Base-by-base conservation (phyloP, 1,284 basidiomycete genomes). In the Apiotrichum domesticum region DNA sequence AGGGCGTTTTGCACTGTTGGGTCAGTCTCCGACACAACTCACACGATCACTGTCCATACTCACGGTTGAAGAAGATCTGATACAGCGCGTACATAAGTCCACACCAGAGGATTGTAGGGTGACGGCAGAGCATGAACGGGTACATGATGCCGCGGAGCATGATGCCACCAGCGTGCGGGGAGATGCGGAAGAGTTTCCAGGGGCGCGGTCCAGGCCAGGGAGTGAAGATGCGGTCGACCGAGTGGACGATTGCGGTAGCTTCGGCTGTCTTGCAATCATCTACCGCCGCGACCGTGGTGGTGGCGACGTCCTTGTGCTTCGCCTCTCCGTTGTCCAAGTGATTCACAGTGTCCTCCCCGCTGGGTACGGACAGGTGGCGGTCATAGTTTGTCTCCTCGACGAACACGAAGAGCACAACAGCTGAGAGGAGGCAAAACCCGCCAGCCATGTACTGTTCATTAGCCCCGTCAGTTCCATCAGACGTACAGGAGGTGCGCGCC, bases 341-440 rank as follows among this genome's bases (percentile, higher is more conserved):
- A 10, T 37, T 35, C 4, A 39, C 35, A 5, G 40, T 13, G 42
- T 13, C 42, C 42, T 13, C 42, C n/a, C n/a, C 13, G 15, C 13
- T 43, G 10, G 42, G 6, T 6, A 15, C 42, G 48, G 21, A 56
- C 29, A 35, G 14, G 21, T 45, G n/a, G 33, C 40, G 33, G 63
- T 57, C 51, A 50, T 60, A 65, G 55, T 59, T 63, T 6, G 65
- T 62, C 55, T 69, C 67, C 49, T 69, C 63, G 35, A 62, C 52
- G 54, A 66, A 64, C 41, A 69, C 52, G 57, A 67, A 58, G 10
- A 64, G 48, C 55, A 66, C 57, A n/a, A 66, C 37, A 3, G 61
- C 65, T 21, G 50, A 56, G 35, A 66, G 37, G 13, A 50, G 32
- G 41, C 14, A 55, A 47, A 57, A 58, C 6, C 62, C 62, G 13